phyloP scores from a whole-genome alignment of 306 rosid genomes.

The Cajanus cajan region DNA sequence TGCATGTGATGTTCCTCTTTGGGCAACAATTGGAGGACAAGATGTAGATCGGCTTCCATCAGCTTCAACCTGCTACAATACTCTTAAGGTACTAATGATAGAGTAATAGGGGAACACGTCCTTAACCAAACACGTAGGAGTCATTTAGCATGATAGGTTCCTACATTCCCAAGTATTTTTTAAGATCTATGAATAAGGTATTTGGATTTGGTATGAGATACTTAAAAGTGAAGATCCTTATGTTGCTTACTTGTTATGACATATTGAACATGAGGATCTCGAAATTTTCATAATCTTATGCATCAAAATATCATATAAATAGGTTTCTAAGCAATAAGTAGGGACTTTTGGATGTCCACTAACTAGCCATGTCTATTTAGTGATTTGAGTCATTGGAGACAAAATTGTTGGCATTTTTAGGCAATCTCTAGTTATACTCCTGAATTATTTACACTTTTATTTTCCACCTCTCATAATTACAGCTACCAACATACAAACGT shows the following conservation, averaged over 20 bases:
- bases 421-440: conserved; percentile 18
- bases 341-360: conserved; percentile 2
- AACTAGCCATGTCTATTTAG: neutral
- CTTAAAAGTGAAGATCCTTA: conserved; percentile 23
- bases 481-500: conserved; percentile 98
- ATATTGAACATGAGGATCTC: neutral
- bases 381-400: conserved; percentile 14
- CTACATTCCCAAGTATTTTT: neutral
- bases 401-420: neutral
- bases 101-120: conserved; percentile 9
- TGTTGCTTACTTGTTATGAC: conserved; percentile 3
- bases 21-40: conserved; percentile 92
- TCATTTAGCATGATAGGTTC: neutral
- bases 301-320: conserved; percentile 2
- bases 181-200: neutral
- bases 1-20: conserved; percentile 80
- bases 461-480: conserved; percentile 31
- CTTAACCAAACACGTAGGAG: neutral
- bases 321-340: neutral
- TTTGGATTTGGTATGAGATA: conserved; percentile 11
- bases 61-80: conserved; percentile 97
- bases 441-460: conserved; percentile 21
- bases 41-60: conserved; percentile 99
- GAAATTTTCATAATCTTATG: conserved; percentile 16
- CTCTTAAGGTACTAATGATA: conserved; percentile 69